phyloP scores from a whole-genome alignment of 371 early-diverging fungal genomes.

The Mucor irregularis region DNA sequence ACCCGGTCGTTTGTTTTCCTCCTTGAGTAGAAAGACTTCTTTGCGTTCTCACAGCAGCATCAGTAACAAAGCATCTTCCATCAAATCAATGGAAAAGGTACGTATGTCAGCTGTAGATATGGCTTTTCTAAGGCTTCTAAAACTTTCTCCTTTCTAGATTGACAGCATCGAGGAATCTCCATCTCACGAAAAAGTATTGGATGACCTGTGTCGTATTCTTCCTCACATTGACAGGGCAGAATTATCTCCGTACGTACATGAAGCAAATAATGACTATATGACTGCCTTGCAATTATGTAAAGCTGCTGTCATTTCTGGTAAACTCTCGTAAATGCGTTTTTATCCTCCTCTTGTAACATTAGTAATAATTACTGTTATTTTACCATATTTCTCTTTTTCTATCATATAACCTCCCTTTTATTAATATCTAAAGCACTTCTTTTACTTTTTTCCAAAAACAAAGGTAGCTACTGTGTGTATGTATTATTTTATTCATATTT shows the following conservation, averaged over 20 bases:
- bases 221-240: slow-evolving; percentile 31
- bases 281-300: slow-evolving; percentile 33
- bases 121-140: no score
- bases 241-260: slow-evolving; percentile 23
- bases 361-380: slow-evolving; percentile 4
- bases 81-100: slow-evolving; percentile 34
- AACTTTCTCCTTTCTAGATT: no score
- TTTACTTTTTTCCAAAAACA: no score
- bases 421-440: neutral
- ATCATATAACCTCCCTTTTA: neutral
- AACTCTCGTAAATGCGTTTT: slow-evolving; percentile 17
- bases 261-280: slow-evolving; percentile 39
- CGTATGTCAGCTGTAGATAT: no score
- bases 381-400: neutral
- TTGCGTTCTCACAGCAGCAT: slow-evolving; percentile 20
- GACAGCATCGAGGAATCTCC: slow-evolving; percentile 4
- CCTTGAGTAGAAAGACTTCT: slow-evolving; percentile 30
- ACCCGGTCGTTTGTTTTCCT: slow-evolving; percentile 26
- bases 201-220: slow-evolving; percentile 33
- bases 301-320: slow-evolving; percentile 28
- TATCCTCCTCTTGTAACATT: neutral
- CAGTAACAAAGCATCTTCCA: slow-evolving; percentile 15
- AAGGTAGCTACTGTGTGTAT: no score
- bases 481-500: neutral
- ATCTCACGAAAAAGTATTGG: slow-evolving; percentile 25